Conservation (phyloP, 202 grass and related monocot genomes). For the Schoenoplectus tabernaemontani region DNA sequence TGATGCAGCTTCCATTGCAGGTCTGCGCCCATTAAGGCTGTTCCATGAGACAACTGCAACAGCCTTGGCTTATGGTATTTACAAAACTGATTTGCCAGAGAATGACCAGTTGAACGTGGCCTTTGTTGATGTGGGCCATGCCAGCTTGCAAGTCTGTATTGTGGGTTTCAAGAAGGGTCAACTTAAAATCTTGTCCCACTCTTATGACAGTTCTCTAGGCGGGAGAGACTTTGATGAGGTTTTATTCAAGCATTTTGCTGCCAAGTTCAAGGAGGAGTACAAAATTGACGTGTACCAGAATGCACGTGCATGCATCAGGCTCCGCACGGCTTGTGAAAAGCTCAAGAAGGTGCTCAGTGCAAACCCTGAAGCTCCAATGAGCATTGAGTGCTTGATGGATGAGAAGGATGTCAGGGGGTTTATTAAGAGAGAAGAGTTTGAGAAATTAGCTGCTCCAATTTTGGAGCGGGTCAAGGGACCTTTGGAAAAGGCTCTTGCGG, state of each 20-base stretch:
- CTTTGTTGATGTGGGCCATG: conserved; percentile 92
- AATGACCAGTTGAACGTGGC: conserved; percentile 83
- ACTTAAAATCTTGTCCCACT: conserved; percentile 73
- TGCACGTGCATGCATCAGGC: conserved; percentile 74
- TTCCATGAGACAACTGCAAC: conserved; percentile 97
- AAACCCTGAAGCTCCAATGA: conserved; percentile 78
- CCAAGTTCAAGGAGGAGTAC: conserved; percentile 84
- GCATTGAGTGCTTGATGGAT: conserved; percentile 95
- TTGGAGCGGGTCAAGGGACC: conserved; percentile 74
- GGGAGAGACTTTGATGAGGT: conserved; percentile 97
- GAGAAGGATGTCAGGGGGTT: conserved; percentile 92
- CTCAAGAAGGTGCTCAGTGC: conserved; percentile 93
- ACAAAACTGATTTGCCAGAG: conserved; percentile 85
- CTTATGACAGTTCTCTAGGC: conserved; percentile 78
- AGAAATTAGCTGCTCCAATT: conserved; percentile 52
- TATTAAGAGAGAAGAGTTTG: conserved; percentile 88
- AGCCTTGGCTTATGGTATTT: conserved; percentile 88
- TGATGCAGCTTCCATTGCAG: conserved; percentile 77
- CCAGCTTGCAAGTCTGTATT: conserved; percentile 93
- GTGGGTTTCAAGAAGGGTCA: conserved; percentile 86
- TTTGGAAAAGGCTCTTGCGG: conserved; percentile 61
- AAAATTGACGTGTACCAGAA: conserved; percentile 99
- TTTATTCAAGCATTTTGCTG: conserved; percentile 74
- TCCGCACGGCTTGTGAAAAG: conserved; percentile 75
- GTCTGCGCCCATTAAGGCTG: conserved; percentile 52